Percentiles rank a stretch among this genome's conserved stretches.
Evolutionary conservation across 768 basidiomycete species (phyloP).

Genomic region (Suillus subalutaceus): DNA sequence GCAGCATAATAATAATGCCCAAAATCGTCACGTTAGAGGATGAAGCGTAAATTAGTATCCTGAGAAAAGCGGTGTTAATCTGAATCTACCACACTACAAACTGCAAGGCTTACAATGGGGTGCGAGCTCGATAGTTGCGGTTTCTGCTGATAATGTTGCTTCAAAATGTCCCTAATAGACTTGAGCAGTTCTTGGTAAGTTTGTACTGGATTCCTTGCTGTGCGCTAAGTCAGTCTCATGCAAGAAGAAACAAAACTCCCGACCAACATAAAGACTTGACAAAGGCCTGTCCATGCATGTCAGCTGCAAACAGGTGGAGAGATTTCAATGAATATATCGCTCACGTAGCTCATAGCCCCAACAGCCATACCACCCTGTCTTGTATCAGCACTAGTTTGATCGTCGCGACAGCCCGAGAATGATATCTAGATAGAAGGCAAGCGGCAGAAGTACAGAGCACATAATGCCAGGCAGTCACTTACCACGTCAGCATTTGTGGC

Average conservation of each 20-base stretch:
- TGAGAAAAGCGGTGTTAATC: constrained; percentile 10
- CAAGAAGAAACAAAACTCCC: not conserved
- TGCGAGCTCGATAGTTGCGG: constrained; percentile 78
- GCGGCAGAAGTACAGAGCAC: not conserved
- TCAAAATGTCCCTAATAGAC: constrained; percentile 60
- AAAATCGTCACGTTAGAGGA: constrained; percentile 22
- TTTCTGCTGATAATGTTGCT: constrained; percentile 66
- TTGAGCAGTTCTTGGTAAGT: constrained; percentile 66
- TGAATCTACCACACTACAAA: not conserved
- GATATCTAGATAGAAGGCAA: constrained; percentile 50
- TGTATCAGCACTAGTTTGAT: constrained; percentile 75
- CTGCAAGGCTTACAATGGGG: constrained; percentile 47
- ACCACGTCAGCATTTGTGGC: constrained; percentile 74
- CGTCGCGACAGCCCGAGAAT: constrained; percentile 72
- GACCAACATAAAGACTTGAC: constrained; percentile 50
- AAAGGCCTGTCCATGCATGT: constrained; percentile 62
- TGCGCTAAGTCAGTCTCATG: not conserved
- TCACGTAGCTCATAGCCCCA: constrained; percentile 80
- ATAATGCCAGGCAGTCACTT: constrained; percentile 16
- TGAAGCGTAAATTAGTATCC: constrained; percentile 34
- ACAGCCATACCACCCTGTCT: constrained; percentile 63
- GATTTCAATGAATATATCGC: constrained; percentile 25
- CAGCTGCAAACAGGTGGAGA: no score
- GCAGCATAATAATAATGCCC: not conserved
- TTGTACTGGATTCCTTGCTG: constrained; percentile 55